Percentiles rank a stretch among this genome's conserved stretches.
Conservation (phyloP, 306 rosid genomes). For the Fragaria nilgerrensis region DNA sequence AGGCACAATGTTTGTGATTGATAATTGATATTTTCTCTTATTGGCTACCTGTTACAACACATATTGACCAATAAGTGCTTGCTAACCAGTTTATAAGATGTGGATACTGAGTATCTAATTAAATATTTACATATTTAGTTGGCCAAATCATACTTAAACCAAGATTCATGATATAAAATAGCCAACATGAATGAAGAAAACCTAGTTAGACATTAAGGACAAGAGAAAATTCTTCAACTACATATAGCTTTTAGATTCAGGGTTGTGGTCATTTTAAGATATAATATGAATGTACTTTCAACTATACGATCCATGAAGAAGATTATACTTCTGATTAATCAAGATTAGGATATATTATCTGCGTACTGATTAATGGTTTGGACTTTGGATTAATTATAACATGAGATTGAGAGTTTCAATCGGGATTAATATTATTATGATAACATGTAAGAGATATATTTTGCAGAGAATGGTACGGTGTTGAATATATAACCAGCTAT, state of each 20-base stretch:
- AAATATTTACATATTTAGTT: slow-evolving; percentile 1
- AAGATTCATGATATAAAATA: not conserved
- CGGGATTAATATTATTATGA: not conserved
- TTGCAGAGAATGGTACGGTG: not conserved
- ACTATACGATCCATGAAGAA: not conserved
- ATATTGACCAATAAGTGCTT: not conserved
- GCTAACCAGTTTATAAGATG: not conserved
- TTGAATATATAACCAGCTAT: not conserved
- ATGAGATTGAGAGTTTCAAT: not conserved
- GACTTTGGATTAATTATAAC: not conserved
- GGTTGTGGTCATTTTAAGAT: slow-evolving; percentile 3
- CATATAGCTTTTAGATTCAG: not conserved
- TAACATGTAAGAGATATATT: not conserved
- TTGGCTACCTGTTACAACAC: too few species aligned
- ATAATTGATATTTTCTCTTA: too few species aligned
- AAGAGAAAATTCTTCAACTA: not conserved
- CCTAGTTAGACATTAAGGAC: not conserved
- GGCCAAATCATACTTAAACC: slow-evolving; percentile 10
- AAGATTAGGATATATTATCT: not conserved
- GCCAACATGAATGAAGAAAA: not conserved
- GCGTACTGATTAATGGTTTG: not conserved
- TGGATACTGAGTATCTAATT: slow-evolving; percentile 10
- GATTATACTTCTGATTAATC: not conserved
- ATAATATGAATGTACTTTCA: not conserved
- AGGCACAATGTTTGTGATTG: too few species aligned